Evolutionary conservation across 2,329 filamentous ascomycete species (phyloP).

Genomic region (Paraphoma sp.): DNA sequence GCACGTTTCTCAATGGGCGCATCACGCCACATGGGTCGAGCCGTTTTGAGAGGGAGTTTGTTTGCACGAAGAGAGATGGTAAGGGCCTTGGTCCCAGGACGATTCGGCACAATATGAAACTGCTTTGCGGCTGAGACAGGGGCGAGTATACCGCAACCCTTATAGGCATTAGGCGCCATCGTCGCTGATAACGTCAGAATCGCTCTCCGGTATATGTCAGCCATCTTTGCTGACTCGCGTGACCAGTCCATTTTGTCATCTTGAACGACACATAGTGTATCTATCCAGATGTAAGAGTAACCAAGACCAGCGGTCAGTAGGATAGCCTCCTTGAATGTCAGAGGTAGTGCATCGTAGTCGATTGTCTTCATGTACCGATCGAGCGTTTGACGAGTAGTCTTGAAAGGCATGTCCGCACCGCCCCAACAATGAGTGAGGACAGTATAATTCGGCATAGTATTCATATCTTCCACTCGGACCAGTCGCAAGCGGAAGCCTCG

Average conservation of each 20-base stretch:
- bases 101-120: background rate
- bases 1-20: slow-evolving; percentile 1
- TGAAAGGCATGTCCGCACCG: background rate
- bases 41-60: background rate
- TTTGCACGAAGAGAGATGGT: background rate
- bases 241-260: background rate
- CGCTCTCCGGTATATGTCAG: background rate
- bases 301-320: background rate
- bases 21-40: background rate
- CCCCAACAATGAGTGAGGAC: background rate
- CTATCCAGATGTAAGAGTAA: background rate
- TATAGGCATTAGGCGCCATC: background rate
- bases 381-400: background rate
- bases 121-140: background rate
- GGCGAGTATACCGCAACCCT: background rate
- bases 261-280: slow-evolving; percentile 6
- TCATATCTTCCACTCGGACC: background rate
- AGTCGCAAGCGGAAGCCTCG: background rate
- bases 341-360: background rate
- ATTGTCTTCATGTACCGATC: background rate
- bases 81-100: background rate
- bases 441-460: background rate
- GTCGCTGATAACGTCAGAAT: background rate
- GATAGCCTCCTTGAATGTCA: background rate
- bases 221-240: slow-evolving; percentile 2